Percentiles rank a stretch among this genome's conserved stretches.
These are phyloP conservation scores for Trifolium dubium DNA, from an alignment of 306 rosid genomes.

Conservation along the genomic window DNA sequence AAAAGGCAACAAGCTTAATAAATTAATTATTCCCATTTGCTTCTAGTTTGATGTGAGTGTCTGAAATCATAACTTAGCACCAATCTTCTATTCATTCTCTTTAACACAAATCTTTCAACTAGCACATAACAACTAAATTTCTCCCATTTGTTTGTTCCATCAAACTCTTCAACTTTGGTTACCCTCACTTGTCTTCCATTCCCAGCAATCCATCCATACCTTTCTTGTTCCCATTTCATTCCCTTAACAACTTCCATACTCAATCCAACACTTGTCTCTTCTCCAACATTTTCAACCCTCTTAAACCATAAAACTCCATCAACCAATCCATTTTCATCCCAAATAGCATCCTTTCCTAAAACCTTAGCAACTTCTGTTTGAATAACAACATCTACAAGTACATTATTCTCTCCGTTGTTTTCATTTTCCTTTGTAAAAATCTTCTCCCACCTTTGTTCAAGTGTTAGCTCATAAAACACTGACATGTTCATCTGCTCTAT, in stretches of 20 bases:
- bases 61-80: background rate
- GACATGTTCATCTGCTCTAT: conserved; percentile 46
- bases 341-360: conserved; percentile 33
- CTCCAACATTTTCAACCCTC: conserved; percentile 41
- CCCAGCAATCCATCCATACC: conserved; percentile 6
- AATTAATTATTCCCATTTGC: conserved; percentile 2
- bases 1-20: background rate
- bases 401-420: background rate
- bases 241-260: conserved; percentile 33
- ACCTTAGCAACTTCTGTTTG: conserved; percentile 34
- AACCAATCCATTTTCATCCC: conserved; percentile 13
- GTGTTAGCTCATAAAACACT: conserved; percentile 20
- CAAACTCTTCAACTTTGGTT: conserved; percentile 1
- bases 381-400: conserved; percentile 43
- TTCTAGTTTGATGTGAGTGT: conserved; percentile 1
- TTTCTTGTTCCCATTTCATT: conserved; percentile 39
- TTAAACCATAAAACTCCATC: conserved; percentile 44
- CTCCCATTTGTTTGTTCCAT: background rate
- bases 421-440: conserved; percentile 38
- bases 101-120: conserved; percentile 3
- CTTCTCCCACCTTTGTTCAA: conserved; percentile 45
- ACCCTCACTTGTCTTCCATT: conserved; percentile 19
- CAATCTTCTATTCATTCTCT: background rate
- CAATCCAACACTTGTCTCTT: conserved; percentile 41
- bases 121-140: conserved; percentile 4